Base-by-base conservation (phyloP, 2,329 filamentous ascomycete species). In the Ophiostoma ips region DNA sequence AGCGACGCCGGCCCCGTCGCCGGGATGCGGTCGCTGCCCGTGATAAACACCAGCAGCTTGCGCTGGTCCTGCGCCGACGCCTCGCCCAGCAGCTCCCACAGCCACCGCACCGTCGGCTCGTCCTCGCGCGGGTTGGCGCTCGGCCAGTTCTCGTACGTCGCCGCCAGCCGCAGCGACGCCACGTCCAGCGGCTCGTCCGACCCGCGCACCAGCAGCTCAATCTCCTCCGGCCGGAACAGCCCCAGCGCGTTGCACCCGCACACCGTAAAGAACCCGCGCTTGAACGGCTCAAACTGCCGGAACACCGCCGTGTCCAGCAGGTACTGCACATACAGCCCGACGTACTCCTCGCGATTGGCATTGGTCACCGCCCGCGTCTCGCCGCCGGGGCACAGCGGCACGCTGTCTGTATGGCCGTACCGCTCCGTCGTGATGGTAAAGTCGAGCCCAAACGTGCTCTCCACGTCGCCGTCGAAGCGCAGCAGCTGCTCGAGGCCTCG, bases 261-360 rank as follows among this genome's bases (percentile, higher is more conserved):
- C 28, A 95, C 87, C 0, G 85, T 94, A 63, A 87, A 95, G 65
- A 95, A 95, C 1, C 89, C 89, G 50, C 88, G 79, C 62, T 92
- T 92, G 71, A 95, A 95, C 1, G 89, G 88, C 61, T 94, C 87
- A 56, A 94, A 95, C 60, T 95, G 88, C 37, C 86, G 76, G 36
- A 77, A 70, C 1, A 95, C 84, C 1, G 85, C 76, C 7, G 74
- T 80, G 58, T 95, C 87, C 11, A 95, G 77, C 10, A 90, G 64
- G 61, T 90, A 84, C 36, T 81, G 78, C 10, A 94, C 77, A 61
- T 94, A 94, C 2, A 87, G 70, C 57, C 90, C 83, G 49, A 95
- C 87, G 59, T 90, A 95, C 59, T 95, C 88, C 55, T 79, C 77
- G 28, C 87, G 76, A 58, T 95, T 95, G 15, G 73, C 64, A 58